Conservation (phyloP, 257 asterid genomes). For the Coffea eugenioides region DNA sequence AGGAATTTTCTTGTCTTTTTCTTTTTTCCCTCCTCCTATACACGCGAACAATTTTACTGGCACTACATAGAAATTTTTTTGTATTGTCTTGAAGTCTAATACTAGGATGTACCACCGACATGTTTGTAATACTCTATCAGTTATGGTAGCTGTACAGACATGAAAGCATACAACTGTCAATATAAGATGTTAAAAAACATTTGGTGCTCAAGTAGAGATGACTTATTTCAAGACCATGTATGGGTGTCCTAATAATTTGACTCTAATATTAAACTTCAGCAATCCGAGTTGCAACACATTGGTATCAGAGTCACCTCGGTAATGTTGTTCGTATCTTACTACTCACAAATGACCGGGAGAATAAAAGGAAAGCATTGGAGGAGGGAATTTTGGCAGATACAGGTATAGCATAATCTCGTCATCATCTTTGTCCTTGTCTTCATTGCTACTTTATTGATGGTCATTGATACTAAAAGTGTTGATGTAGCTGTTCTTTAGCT, state of each 20-base stretch:
- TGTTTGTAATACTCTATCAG: neutral
- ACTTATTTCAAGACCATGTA: neutral
- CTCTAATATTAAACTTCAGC: conserved; percentile 44
- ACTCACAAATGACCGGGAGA: conserved; percentile 87
- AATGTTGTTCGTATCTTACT: conserved; percentile 54
- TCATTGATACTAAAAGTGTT: neutral
- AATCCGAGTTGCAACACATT: conserved; percentile 82
- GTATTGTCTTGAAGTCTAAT: neutral
- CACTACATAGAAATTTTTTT: neutral
- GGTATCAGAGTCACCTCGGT: conserved; percentile 96
- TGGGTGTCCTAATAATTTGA: neutral
- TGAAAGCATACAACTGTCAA: neutral
- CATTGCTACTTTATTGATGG: neutral
- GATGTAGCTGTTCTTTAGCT: conserved; percentile 1
- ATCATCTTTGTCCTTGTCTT: neutral
- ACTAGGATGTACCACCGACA: neutral
- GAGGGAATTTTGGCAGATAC: conserved; percentile 92
- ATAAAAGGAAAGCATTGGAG: conserved; percentile 73
- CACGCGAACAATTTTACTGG: neutral
- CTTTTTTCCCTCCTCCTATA: neutral
- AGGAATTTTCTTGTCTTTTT: neutral
- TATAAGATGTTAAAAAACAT: neutral
- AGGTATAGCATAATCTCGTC: conserved; percentile 32
- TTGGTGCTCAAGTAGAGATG: neutral
- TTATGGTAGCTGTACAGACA: neutral